Evolutionary conservation across 2,329 filamentous ascomycete species (phyloP).

Genomic region (Byssochlamys sp.): DNA sequence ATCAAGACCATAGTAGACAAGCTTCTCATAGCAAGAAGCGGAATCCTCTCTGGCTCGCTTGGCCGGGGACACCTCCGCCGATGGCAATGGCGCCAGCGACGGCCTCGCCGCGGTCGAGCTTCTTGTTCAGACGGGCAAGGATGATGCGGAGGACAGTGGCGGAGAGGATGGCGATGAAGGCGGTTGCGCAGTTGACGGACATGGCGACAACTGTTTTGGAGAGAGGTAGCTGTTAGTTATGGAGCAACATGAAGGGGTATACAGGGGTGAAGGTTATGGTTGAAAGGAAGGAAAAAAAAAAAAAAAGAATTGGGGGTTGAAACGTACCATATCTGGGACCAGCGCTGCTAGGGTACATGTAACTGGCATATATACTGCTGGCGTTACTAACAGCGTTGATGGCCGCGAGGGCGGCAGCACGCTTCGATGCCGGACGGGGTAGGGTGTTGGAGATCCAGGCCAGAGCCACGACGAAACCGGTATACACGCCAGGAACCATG

Average conservation of each 20-base stretch:
- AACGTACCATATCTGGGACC: conserved; percentile 30
- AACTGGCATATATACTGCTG: conserved; percentile 59
- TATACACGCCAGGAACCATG: conserved; percentile 57
- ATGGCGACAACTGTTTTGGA: conserved; percentile 48
- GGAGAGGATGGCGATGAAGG: conserved; percentile 53
- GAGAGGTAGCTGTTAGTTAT: not conserved
- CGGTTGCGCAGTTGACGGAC: conserved; percentile 57
- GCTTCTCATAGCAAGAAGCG: conserved; percentile 1
- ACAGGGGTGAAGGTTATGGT: not conserved
- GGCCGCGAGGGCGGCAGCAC: conserved; percentile 61
- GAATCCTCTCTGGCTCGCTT: conserved; percentile 2
- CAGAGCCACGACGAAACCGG: conserved; percentile 57
- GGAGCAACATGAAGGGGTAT: not conserved
- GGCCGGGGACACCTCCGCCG: conserved; percentile 2
- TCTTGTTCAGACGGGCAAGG: conserved; percentile 57
- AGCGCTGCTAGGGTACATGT: conserved; percentile 52
- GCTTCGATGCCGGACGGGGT: conserved; percentile 65
- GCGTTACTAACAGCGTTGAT: conserved; percentile 66
- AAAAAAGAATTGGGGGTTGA: conserved; percentile 11
- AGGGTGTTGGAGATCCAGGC: conserved; percentile 70
- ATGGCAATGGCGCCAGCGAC: conserved; percentile 39
- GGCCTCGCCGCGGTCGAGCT: conserved; percentile 54
- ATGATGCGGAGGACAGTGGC: conserved; percentile 55
- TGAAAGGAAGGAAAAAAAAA: conserved; percentile 18
- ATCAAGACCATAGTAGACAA: not conserved